Evolutionary conservation across 2,329 filamentous ascomycete genomes (phyloP), one percentile per base, ranked within the genome.

Genomic region (Fusarium nanum): DNA sequence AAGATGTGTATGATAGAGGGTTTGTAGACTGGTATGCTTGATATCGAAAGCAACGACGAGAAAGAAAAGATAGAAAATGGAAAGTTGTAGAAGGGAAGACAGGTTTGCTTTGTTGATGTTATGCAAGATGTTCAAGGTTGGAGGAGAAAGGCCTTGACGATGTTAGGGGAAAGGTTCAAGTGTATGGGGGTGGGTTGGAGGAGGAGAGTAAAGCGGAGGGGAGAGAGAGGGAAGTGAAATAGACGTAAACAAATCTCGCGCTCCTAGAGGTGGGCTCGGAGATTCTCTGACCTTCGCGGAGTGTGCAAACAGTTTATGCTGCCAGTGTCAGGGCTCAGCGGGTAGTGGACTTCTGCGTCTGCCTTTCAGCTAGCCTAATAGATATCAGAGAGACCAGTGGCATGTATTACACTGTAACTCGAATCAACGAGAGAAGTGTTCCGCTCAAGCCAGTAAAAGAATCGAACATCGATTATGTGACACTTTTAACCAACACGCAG

Each of bases 281-380:
- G 7, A 22, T 27, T 23, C 46, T 59, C 27, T 9, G 40, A 28
- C 25, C 37, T 65, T 16, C 22, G 12, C 55, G n/a, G 14, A 55
- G 25, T n/a, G 16, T 30, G 32, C 23, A 49, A 54, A 23, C 44
- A 13, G 30, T 47, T 30, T 32, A 48, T 52, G 40, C 28, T 66
- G 56, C 22, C 63, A 45, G 34, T 66, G 63, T 9, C 41, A 34
- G 42, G 46, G 46, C 57, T 40, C 23, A 18, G 16, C 49, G 16
- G 23, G 18, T 27, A 22, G 37, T n/a, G 16, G 34, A 40, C 18
- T 44, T 28, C 10, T 52, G 23, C 42, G 13, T 53, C 54, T 40
- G 18, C 25, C 27, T 25, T 32, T 25, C 23, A 53, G 25, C 23
- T 13, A 14, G 30, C 16, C 25, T 13, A 12, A 27, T 13, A 40